phyloP scores from a whole-genome alignment of 345 rosid genomes.

The Arabidopsis arenosa region DNA sequence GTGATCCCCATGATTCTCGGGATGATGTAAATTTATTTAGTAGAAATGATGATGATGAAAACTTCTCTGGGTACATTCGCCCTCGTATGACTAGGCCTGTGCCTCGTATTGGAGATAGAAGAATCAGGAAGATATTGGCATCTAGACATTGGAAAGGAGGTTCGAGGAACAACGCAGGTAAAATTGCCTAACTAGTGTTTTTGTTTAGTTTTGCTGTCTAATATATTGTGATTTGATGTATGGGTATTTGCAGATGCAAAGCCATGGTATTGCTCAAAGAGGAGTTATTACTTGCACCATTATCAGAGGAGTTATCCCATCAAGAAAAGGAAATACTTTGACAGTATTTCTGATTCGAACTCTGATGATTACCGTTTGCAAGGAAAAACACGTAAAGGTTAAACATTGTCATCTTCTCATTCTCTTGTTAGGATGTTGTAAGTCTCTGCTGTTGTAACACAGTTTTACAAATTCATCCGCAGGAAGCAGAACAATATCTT shows the following conservation, averaged over 20 bases:
- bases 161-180: slow-evolving; percentile 45
- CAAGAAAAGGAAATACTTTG: slow-evolving; percentile 74
- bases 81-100: slow-evolving; percentile 57
- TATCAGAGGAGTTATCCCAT: slow-evolving; percentile 79
- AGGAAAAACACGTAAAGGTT: slow-evolving; percentile 26
- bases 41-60: slow-evolving; percentile 91
- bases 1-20: slow-evolving; percentile 42
- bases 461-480: slow-evolving; percentile 44
- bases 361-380: slow-evolving; percentile 48
- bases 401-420: neutral
- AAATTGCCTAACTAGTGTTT: neutral
- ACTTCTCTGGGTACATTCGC: slow-evolving; percentile 75
- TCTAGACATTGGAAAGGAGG: slow-evolving; percentile 75
- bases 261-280: slow-evolving; percentile 60
- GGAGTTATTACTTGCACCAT: slow-evolving; percentile 55
- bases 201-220: slow-evolving; percentile 29
- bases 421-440: slow-evolving; percentile 20
- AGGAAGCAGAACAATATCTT: slow-evolving; percentile 33
- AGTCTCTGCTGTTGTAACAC: slow-evolving; percentile 54
- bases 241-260: slow-evolving; percentile 49
- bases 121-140: slow-evolving; percentile 90
- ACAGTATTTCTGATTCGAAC: slow-evolving; percentile 53
- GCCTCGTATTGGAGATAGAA: slow-evolving; percentile 80
- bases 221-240: slow-evolving; percentile 8
- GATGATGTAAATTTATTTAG: slow-evolving; percentile 73